Percentiles rank a stretch among this genome's conserved stretches.
These are phyloP conservation scores for Tetrahymena thermophila DNA, from an alignment of 73 alveolate species.

Conservation along the genomic window DNA sequence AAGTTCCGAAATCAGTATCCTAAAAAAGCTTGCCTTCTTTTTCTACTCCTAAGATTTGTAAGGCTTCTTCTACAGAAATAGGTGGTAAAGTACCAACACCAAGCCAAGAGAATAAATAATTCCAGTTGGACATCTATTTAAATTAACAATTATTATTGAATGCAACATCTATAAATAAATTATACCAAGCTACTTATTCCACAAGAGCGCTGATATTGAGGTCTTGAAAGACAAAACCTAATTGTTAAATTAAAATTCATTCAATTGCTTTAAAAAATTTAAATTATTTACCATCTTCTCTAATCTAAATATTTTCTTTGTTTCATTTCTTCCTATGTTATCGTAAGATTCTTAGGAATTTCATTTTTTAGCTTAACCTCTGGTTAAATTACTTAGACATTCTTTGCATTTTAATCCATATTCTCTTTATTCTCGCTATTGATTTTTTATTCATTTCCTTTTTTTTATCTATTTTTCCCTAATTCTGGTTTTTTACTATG, in stretches of 20 bases:
- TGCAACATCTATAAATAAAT: neutral
- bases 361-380: neutral
- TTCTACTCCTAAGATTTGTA: slow-evolving; percentile 46
- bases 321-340: slow-evolving; percentile 56
- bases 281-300: slow-evolving; percentile 60
- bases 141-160: neutral
- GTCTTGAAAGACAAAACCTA: slow-evolving; percentile 59
- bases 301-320: slow-evolving; percentile 61
- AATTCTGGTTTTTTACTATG: neutral
- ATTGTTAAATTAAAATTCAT: neutral
- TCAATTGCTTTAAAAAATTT: neutral
- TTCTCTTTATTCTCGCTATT: slow-evolving; percentile 16
- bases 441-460: neutral
- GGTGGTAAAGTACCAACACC: slow-evolving; percentile 53
- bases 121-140: slow-evolving; percentile 47
- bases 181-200: slow-evolving; percentile 66
- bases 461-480: neutral
- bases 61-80: slow-evolving; percentile 61
- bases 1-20: slow-evolving; percentile 57
- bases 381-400: slow-evolving; percentile 9
- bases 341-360: slow-evolving; percentile 56
- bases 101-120: slow-evolving; percentile 50
- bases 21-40: slow-evolving; percentile 58
- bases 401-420: slow-evolving; percentile 1
- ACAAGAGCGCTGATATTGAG: slow-evolving; percentile 68